Evolutionary conservation across 139 green algal genomes (phyloP), one percentile per base, ranked within the genome.

Genomic region (Choricystis sp.): DNA sequence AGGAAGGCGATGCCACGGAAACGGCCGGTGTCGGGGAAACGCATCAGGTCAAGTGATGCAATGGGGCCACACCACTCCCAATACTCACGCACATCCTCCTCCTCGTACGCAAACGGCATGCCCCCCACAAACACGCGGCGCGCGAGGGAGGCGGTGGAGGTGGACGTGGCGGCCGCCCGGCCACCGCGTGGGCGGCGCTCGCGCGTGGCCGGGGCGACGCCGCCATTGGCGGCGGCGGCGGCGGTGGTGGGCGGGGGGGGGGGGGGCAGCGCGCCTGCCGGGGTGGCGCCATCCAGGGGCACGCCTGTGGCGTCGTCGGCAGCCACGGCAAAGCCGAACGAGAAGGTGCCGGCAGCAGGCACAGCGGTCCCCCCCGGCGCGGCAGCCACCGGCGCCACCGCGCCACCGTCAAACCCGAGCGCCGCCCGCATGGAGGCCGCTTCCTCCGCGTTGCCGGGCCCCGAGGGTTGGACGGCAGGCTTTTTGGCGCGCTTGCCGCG

Each of bases 1-100:
- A 98, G 82, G 73, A 94, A 95, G 3, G 77, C 81, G 14, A 94
- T 92, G 65, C 91, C 91, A 29, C 82, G 84, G 79, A 98, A 98
- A 31, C 84, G 79, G 4, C 87, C 87, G 0, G 74, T 88, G 79
- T 98, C 90, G 0, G 81, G 81, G 74, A 98, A 98, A n/a, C 70
- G 84, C 66, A 95, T 77, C 29, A 86, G 67, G 68, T 94, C 81
- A 55, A 97, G 56, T 3, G 69, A 60, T 60, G 84, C 79, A 2
- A 96, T 79, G 58, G 81, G 73, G 1, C 90, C 88, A 64, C 86
- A 95, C 62, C 86, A 86, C 20, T 66, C 67, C 84, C 92, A 98
- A 65, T 87, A 95, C 68, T 86, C 79, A 19, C 67, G 63, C 0
- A 94, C 60, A 19, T 83, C 58, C 2, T 70, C 66, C 59, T 87